These are phyloP conservation scores for Odonthalia washingtoniensis DNA, from an alignment of 31 red algal species.

Conservation along the genomic window DNA sequence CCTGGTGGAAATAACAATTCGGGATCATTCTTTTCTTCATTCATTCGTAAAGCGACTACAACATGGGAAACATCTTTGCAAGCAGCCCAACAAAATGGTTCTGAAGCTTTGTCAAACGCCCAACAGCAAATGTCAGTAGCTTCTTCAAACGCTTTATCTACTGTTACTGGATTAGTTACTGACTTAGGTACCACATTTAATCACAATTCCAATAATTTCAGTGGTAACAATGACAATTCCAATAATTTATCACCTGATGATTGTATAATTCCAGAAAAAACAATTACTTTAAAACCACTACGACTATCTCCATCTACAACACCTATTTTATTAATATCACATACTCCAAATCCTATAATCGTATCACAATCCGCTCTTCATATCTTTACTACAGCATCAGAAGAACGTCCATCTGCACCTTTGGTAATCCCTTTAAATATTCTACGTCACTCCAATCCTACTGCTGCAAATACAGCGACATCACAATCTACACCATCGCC, in stretches of 20 bases:
- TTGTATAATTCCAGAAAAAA: background rate
- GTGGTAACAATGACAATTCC: background rate
- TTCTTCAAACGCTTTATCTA: background rate
- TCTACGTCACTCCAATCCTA: too few relatives aligned
- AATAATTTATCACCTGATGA: too few relatives aligned
- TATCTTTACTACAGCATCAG: background rate
- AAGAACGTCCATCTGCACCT: background rate
- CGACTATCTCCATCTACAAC: background rate
- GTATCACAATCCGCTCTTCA: background rate
- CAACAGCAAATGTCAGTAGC: background rate
- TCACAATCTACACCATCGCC: background rate
- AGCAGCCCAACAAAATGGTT: background rate
- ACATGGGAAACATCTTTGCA: background rate
- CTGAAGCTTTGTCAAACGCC: background rate
- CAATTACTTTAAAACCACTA: background rate
- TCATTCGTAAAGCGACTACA: background rate
- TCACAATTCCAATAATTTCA: background rate
- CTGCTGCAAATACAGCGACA: background rate
- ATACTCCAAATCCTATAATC: background rate
- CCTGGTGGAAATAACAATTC: background rate
- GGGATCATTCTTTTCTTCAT: background rate
- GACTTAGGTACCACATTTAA: background rate
- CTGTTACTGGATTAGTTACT: background rate
- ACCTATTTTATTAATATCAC: background rate
- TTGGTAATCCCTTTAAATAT: background rate